Base-by-base conservation (phyloP, 2,329 filamentous ascomycete species). In the Curvularia spicifera region DNA sequence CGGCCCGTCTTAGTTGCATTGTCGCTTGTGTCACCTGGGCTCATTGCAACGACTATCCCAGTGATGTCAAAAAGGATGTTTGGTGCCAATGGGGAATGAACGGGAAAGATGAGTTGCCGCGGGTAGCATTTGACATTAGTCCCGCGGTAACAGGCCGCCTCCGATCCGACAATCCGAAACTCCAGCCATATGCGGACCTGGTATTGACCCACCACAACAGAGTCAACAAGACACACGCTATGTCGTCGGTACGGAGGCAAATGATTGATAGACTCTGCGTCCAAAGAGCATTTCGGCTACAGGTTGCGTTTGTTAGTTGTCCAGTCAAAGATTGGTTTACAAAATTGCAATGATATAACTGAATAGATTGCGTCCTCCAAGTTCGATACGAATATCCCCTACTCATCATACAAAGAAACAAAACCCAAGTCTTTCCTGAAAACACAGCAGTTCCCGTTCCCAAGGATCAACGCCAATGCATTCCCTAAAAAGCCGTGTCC, bases 391-490 rank as follows among this genome's bases (percentile, higher is more conserved):
- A 43, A 60, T 67, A 64, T 61, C 57, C 56, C 59, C 51, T 51
- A 59, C 28, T 49, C 51, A 54, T 48, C 13, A 37, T 53, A 54
- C 49, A 56, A 49, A 40, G 29, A 20, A 24, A 40, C 20, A 40
- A 40, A 29, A 5, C 15, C 22, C 15, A 29, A 51, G 51, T n/a
- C n/a, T 18, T 33, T 33, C 51, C 60, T 37, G 52, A 53, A 26
- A 28, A 53, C 37, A 50, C 47, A 54, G 46, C 26, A 43, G 29
- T 10, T 33, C 22, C 15, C 47, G 3, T 50, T 50, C n/a, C 35
- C 35, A 28, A 40, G 20, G 35, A 50, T 40, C 40, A 65, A 68
- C 68, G 56, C 68, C 68, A 60, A 56, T 60, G 60, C 59, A 59
- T 61, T 51, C 57, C 44, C 42, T 35, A 57, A 54, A 54, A 55